These are phyloP conservation scores for Setaria italica DNA, from an alignment of 202 grass and related monocot genomes.

Conservation along the genomic window DNA sequence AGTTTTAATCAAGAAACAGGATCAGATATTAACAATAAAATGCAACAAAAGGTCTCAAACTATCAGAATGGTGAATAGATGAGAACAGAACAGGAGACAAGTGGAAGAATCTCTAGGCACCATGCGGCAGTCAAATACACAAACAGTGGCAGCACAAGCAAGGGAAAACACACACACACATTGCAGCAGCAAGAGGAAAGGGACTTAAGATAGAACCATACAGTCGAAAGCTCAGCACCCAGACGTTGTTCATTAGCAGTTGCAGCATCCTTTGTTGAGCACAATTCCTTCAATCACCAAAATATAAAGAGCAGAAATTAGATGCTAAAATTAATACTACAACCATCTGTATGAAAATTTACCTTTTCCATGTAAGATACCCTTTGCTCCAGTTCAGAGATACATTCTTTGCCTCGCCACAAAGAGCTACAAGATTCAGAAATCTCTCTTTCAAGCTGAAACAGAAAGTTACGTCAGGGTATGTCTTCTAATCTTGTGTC, in stretches of 20 bases:
- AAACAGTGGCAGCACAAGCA: not conserved
- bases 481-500: conserved; percentile 12
- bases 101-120: not conserved
- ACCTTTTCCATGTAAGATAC: conserved; percentile 85
- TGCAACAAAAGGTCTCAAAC: not conserved
- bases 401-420: conserved; percentile 69
- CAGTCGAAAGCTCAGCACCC: conserved; percentile 78
- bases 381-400: conserved; percentile 81
- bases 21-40: conserved; percentile 7
- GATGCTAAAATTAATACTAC: conserved; percentile 20
- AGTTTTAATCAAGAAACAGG: conserved; percentile 4
- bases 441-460: conserved; percentile 89
- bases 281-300: conserved; percentile 71
- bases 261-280: conserved; percentile 74
- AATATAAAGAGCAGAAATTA: conserved; percentile 53
- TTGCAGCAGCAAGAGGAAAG: not conserved
- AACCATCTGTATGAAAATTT: conserved; percentile 38
- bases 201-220: conserved; percentile 37
- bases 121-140: not conserved
- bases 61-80: not conserved
- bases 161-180: not conserved
- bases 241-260: conserved; percentile 78
- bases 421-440: conserved; percentile 72
- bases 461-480: conserved; percentile 27
- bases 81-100: not conserved